Conservation (phyloP, 257 asterid genomes). For the Cinchona pubescens region DNA sequence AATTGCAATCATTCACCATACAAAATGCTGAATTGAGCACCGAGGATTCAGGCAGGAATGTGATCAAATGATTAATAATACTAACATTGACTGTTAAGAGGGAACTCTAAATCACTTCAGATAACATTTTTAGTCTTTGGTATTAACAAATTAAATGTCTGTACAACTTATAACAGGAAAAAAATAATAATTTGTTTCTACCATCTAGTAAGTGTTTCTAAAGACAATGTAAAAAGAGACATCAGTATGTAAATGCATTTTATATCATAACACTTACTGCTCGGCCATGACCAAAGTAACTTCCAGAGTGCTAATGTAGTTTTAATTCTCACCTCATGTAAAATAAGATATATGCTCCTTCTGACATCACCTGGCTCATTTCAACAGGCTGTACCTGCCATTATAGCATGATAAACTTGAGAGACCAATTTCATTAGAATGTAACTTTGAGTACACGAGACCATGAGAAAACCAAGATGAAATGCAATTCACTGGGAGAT, state of each 20-base stretch:
- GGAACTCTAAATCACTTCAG: neutral
- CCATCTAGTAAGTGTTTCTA: neutral
- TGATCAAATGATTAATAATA: neutral
- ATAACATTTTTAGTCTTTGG: neutral
- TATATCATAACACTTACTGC: neutral
- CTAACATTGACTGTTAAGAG: neutral
- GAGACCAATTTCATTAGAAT: neutral
- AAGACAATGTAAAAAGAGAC: neutral
- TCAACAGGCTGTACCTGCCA: conserved; percentile 66
- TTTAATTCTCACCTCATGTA: conserved; percentile 61
- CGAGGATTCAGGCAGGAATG: neutral
- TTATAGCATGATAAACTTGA: conserved; percentile 10
- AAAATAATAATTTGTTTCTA: neutral
- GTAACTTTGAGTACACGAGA: neutral
- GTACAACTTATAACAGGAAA: neutral
- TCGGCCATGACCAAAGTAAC: neutral
- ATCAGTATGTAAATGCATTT: neutral
- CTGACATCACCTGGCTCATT: conserved; percentile 69
- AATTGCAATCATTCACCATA: neutral
- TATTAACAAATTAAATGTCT: neutral
- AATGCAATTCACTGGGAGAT: neutral
- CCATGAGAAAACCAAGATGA: neutral
- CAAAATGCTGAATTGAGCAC: too few relatives aligned
- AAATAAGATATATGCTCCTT: conserved; percentile 85
- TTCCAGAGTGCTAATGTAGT: neutral